Base-by-base conservation (phyloP, 2,329 filamentous ascomycete genomes). In the Scytalidium lignicola region DNA sequence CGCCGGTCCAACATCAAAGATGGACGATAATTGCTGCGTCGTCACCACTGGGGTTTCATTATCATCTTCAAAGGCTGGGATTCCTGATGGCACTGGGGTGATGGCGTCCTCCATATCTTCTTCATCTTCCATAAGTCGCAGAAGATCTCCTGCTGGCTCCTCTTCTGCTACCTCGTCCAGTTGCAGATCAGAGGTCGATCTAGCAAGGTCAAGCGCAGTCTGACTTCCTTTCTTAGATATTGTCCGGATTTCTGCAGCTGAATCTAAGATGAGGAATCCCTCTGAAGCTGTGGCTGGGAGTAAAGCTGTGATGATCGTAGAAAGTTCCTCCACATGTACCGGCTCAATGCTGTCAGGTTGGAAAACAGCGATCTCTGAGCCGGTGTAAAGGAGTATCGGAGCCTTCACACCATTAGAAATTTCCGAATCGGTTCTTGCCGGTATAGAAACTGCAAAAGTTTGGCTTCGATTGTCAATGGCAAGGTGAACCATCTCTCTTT, bases 231-330 rank as follows among this genome's bases (percentile, higher is more conserved):
- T 78, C 62, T 86, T 80, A 32, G 74, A 72, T 29, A 83, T 63
- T 22, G 78, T 79, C 70, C 82, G 83, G 37, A 95, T 73, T 59
- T 88, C 85, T 13, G 89, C 88, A 0, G 80, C 75, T n/a, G 85
- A 77, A 63, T 95, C 90, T 5, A 96, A 68, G 9, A 85, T 70
- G 37, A 93, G 71, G 64, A 89, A 96, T 3, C 90, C 89, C 42
- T 80, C 82, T 2, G 82, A 79, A 18, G 75, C 75, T 12, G 77
- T 72, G 18, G 80, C 76, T 2, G 88, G 76, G 2, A 89, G 70
- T 1, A 96, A 67, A 12, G 85, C 82, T 19, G 86, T 80, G 10
- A 90, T 79, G 19, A 80, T 70, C 49, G 76, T 73, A 2, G 79
- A 71, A 9, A 79, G 77, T 22, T 70, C 72, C 53, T 80, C 72